These are phyloP conservation scores for Camellia granthamiana DNA, from an alignment of 148 eudicot species.

Conservation along the genomic window DNA sequence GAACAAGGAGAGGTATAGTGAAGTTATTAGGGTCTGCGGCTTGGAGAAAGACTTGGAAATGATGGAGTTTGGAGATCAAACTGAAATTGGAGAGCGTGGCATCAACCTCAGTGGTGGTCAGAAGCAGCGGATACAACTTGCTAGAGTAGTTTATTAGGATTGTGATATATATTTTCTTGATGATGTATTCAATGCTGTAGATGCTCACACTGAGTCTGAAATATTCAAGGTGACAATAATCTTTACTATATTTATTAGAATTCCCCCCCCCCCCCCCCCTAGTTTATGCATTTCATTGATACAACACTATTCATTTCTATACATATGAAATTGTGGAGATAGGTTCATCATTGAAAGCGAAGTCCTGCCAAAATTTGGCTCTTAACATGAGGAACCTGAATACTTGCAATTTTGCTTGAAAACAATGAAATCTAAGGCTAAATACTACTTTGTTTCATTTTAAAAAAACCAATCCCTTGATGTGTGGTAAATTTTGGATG, in stretches of 20 bases:
- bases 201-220: slow-evolving; percentile 96
- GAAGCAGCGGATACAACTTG: slow-evolving; percentile 91
- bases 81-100: slow-evolving; percentile 98
- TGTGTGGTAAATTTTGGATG: not conserved
- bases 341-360: not conserved
- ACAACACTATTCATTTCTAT: not conserved
- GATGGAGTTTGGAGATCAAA: slow-evolving; percentile 97
- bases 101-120: slow-evolving; percentile 98
- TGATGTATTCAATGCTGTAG: slow-evolving; percentile 92
- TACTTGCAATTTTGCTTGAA: not conserved
- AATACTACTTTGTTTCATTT: not conserved
- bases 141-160: slow-evolving; percentile 93
- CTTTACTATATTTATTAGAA: not conserved
- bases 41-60: slow-evolving; percentile 84
- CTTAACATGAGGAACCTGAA: not conserved
- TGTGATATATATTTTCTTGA: slow-evolving; percentile 95
- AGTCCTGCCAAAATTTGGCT: not conserved
- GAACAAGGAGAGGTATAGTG: slow-evolving; percentile 55
- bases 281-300: not conserved
- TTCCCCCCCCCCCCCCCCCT: not conserved
- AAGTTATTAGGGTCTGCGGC: slow-evolving; percentile 68
- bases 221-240: slow-evolving; percentile 66
- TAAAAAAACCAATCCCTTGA: not conserved
- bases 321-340: not conserved
- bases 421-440: not conserved